These are phyloP conservation scores for Polymyxa betae DNA, from an alignment of 208 protist species.

Conservation along the genomic window DNA sequence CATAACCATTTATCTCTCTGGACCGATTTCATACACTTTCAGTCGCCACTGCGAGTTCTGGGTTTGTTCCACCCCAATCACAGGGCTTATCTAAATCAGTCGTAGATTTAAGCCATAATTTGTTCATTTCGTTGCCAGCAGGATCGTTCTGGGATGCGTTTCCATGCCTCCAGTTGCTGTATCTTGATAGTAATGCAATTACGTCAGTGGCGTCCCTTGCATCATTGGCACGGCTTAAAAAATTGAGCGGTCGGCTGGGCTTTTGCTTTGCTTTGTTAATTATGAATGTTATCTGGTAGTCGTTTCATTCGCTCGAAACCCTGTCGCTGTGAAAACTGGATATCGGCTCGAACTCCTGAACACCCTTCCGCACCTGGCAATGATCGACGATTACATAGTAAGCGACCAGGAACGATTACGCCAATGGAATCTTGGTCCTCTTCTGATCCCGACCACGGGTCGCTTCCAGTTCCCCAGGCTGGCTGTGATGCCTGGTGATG, in stretches of 20 bases:
- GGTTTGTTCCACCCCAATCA: background rate
- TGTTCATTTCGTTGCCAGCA: background rate
- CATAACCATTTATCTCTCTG: conserved; percentile 1
- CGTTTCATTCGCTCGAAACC: background rate
- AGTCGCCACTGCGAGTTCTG: conserved; percentile 12
- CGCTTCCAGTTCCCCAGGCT: too few relatives aligned
- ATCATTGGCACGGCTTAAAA: background rate
- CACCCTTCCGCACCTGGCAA: background rate
- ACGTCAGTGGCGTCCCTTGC: background rate
- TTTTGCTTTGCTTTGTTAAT: background rate
- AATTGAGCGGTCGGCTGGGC: background rate
- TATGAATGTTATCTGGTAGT: background rate
- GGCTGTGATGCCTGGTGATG: too few relatives aligned
- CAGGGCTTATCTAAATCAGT: background rate
- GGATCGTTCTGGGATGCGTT: background rate
- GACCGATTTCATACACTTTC: background rate
- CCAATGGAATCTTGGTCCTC: background rate
- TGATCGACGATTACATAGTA: conserved; percentile 30
- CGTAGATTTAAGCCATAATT: conserved; percentile 3
- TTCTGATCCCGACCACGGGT: background rate
- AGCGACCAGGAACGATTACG: conserved; percentile 18
- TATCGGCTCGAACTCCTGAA: background rate
- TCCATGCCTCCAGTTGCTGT: background rate
- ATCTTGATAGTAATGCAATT: conserved; percentile 31
- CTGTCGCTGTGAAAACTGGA: background rate